These are phyloP conservation scores for Stereocaulon alpinum DNA, from an alignment of 495 filamentous ascomycete species.

Conservation along the genomic window DNA sequence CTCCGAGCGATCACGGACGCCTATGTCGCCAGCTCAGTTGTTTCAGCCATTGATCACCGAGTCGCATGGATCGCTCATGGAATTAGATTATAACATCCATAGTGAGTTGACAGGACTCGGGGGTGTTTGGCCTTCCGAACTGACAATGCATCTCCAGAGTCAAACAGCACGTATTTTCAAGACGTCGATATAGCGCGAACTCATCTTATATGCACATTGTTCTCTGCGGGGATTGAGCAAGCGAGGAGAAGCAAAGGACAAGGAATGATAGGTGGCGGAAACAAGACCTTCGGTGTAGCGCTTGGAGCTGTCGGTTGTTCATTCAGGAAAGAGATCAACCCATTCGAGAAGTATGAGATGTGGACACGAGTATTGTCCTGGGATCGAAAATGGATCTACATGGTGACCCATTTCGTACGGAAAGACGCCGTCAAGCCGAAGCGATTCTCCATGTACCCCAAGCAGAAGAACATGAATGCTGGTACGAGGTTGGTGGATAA, in stretches of 20 bases:
- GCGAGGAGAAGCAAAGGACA: conserved; percentile 50
- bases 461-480: conserved; percentile 16
- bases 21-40: conserved; percentile 24
- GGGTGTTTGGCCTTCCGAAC: not conserved
- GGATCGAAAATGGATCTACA: conserved; percentile 77
- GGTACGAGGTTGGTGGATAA: conserved; percentile 11
- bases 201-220: conserved; percentile 37
- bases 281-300: conserved; percentile 32
- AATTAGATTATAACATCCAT: conserved; percentile 58
- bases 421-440: conserved; percentile 35
- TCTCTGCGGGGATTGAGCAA: conserved; percentile 24
- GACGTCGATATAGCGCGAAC: conserved; percentile 63
- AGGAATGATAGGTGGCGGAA: conserved; percentile 35
- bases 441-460: conserved; percentile 18
- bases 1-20: conserved; percentile 12
- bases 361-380: conserved; percentile 55
- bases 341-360: conserved; percentile 55
- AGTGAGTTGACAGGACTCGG: conserved; percentile 19
- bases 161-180: conserved; percentile 63
- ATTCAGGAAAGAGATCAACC: conserved; percentile 59
- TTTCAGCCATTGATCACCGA: conserved; percentile 44
- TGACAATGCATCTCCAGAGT: conserved; percentile 28
- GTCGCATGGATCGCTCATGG: conserved; percentile 38
- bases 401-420: conserved; percentile 61
- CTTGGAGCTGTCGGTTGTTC: conserved; percentile 55